Conservation (phyloP, 768 basidiomycete genomes). For the Mrakia frigida region DNA sequence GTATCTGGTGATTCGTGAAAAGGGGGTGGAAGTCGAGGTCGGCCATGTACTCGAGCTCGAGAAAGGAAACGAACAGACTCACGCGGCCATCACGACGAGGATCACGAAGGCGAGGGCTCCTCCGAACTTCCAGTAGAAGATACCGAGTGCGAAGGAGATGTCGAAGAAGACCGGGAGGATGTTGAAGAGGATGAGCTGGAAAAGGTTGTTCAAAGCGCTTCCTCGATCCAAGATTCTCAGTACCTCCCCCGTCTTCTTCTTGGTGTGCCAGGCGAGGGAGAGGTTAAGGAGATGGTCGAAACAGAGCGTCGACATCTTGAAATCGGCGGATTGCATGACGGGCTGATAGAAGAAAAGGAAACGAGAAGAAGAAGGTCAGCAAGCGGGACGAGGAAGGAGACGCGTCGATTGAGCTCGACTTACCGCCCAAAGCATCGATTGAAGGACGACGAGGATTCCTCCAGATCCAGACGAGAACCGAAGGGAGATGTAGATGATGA, state of each 20-base stretch:
- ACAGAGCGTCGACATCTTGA: slow-evolving; percentile 80
- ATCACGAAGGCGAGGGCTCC: slow-evolving; percentile 53
- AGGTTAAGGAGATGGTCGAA: slow-evolving; percentile 83
- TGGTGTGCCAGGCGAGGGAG: slow-evolving; percentile 75
- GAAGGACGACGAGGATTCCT: slow-evolving; percentile 8
- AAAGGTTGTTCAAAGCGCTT: slow-evolving; percentile 74
- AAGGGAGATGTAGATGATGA: slow-evolving; percentile 28
- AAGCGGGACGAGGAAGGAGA: not conserved
- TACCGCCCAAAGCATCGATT: slow-evolving; percentile 37
- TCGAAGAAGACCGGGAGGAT: slow-evolving; percentile 79
- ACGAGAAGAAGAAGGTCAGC: not conserved
- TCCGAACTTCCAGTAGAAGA: slow-evolving; percentile 44
- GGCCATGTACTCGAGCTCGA: not conserved
- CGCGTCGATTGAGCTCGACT: slow-evolving; percentile 19
- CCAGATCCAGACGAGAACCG: not conserved
- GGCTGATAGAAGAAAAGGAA: slow-evolving; percentile 45
- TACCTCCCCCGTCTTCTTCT: slow-evolving; percentile 77
- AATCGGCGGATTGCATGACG: slow-evolving; percentile 64
- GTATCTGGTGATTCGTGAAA: slow-evolving; percentile 46
- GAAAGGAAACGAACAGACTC: too few relatives aligned
- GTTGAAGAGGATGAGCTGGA: slow-evolving; percentile 79
- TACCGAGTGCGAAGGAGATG: slow-evolving; percentile 48
- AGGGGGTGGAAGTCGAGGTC: slow-evolving; percentile 51
- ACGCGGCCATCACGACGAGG: slow-evolving; percentile 66
- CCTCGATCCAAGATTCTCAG: slow-evolving; percentile 64